Percentiles rank a stretch among this genome's conserved stretches.
These are phyloP conservation scores for Fibroporia radiculosa DNA, from an alignment of 768 basidiomycete genomes.

Conservation along the genomic window DNA sequence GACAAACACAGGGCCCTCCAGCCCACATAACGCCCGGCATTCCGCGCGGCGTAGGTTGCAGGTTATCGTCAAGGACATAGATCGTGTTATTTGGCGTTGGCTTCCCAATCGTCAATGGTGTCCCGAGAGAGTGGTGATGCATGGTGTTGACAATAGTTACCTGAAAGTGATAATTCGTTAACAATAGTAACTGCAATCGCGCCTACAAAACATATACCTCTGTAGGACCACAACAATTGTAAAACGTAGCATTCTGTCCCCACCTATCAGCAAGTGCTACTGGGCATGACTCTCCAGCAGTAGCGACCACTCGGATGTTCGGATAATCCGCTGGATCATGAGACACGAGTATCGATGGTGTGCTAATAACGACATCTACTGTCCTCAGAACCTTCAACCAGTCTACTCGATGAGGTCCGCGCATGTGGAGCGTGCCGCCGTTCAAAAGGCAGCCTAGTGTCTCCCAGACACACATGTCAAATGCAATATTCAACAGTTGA, in stretches of 20 bases:
- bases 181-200: background rate
- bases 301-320: slow-evolving; percentile 44
- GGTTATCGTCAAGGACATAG: slow-evolving; percentile 27
- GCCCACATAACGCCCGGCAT: slow-evolving; percentile 49
- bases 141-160: slow-evolving; percentile 54
- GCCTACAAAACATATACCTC: slow-evolving; percentile 27
- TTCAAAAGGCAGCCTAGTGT: slow-evolving; percentile 44
- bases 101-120: slow-evolving; percentile 38
- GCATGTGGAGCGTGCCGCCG: slow-evolving; percentile 44
- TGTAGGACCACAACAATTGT: slow-evolving; percentile 52
- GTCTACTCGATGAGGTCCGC: slow-evolving; percentile 42
- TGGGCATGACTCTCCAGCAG: slow-evolving; percentile 49
- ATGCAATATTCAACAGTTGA: slow-evolving; percentile 56
- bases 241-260: slow-evolving; percentile 36
- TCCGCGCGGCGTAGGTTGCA: slow-evolving; percentile 25
- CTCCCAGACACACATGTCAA: slow-evolving; percentile 66
- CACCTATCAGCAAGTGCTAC: slow-evolving; percentile 38
- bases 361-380: slow-evolving; percentile 40
- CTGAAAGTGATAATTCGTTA: slow-evolving; percentile 16
- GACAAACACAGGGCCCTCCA: slow-evolving; percentile 48
- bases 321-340: slow-evolving; percentile 48
- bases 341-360: slow-evolving; percentile 14
- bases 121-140: slow-evolving; percentile 35
- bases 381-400: slow-evolving; percentile 42
- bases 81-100: slow-evolving; percentile 49